A percentile compares a stretch with the other conserved stretches of the same genome.
Conservation (phyloP, 2,329 filamentous ascomycete genomes). For the Lasiodiplodia sp. region DNA sequence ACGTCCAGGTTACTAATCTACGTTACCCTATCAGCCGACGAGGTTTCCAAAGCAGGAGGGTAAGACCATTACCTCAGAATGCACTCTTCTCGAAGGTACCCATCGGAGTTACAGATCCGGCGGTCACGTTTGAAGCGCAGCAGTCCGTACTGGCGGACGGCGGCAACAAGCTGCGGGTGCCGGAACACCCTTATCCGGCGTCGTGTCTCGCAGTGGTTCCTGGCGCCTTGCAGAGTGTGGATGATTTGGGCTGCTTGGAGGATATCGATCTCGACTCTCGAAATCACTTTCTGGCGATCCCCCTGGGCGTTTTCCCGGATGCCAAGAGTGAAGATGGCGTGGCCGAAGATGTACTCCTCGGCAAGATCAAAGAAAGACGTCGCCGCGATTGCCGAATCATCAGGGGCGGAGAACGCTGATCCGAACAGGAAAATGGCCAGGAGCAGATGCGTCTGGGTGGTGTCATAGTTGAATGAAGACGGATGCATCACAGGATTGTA, state of each 20-base stretch:
- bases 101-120: not conserved
- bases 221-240: not conserved
- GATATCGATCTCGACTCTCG: not conserved
- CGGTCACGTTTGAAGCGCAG: not conserved
- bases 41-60: too few relatives aligned
- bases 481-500: not conserved
- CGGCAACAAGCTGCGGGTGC: not conserved
- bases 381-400: not conserved
- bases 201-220: not conserved
- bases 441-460: not conserved
- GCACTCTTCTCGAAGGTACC: not conserved
- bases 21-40: not conserved
- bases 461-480: not conserved
- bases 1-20: not conserved
- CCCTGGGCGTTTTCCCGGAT: not conserved
- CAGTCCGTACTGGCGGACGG: not conserved
- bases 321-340: not conserved
- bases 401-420: not conserved
- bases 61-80: not conserved
- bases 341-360: slow-evolving; percentile 1
- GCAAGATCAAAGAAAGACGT: not conserved
- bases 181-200: not conserved
- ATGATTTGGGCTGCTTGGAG: slow-evolving; percentile 7
- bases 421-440: not conserved
- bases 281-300: not conserved